Evolutionary conservation across 2,329 filamentous ascomycete genomes (phyloP).

Genomic region (Alternaria triticimaculans): DNA sequence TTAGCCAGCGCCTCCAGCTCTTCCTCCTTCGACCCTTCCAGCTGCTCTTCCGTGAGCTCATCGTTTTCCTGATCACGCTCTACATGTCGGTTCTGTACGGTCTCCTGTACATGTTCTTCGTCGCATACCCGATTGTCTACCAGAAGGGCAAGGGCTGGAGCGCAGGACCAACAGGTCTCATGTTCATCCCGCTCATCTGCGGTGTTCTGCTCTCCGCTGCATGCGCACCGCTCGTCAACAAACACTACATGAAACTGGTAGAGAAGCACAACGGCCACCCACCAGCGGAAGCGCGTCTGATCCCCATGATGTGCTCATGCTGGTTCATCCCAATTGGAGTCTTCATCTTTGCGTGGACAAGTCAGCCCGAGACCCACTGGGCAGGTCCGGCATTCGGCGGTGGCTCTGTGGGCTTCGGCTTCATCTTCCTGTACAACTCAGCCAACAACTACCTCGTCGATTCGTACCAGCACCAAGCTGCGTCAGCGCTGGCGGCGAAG

Average conservation of each 20-base stretch:
- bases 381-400: slow-evolving; percentile 75
- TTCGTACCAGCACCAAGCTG: slow-evolving; percentile 75
- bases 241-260: slow-evolving; percentile 74
- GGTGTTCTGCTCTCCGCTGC: slow-evolving; percentile 73
- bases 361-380: slow-evolving; percentile 71
- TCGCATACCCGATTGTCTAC: slow-evolving; percentile 71
- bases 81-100: slow-evolving; percentile 88
- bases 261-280: slow-evolving; percentile 72
- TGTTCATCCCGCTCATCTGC: slow-evolving; percentile 84
- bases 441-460: slow-evolving; percentile 63
- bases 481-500: slow-evolving; percentile 81
- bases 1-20: slow-evolving; percentile 71
- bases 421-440: slow-evolving; percentile 84
- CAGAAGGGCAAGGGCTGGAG: slow-evolving; percentile 80
- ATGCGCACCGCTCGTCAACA: slow-evolving; percentile 77
- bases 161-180: slow-evolving; percentile 76
- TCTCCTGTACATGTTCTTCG: slow-evolving; percentile 71
- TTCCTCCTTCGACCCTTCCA: slow-evolving; percentile 86
- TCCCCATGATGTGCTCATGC: slow-evolving; percentile 69
- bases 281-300: slow-evolving; percentile 77
- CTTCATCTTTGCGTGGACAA: slow-evolving; percentile 74
- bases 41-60: slow-evolving; percentile 81
- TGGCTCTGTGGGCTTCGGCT: slow-evolving; percentile 72
- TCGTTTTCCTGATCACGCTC: slow-evolving; percentile 81
- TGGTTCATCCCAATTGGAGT: slow-evolving; percentile 70